phyloP scores from a whole-genome alignment of 1,284 basidiomycete species.

The Mycosarcoma maydis region DNA sequence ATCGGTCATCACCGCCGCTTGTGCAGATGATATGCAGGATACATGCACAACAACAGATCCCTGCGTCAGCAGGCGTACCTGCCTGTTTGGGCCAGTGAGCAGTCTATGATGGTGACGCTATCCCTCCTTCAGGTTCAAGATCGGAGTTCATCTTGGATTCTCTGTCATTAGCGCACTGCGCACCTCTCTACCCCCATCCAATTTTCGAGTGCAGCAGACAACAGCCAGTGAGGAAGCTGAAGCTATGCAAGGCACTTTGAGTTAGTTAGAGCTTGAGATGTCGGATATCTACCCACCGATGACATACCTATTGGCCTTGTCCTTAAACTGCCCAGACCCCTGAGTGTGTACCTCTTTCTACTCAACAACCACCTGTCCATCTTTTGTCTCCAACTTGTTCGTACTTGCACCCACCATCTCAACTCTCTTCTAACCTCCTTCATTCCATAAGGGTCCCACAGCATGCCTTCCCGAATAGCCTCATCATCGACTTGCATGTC shows the following conservation, averaged over 20 bases:
- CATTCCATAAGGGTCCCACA: not conserved
- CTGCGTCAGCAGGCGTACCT: constrained; percentile 11
- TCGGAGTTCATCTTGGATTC: constrained; percentile 15
- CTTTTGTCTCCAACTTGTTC: no score
- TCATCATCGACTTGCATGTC: constrained; percentile 15
- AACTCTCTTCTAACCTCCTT: no score
- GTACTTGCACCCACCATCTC: no score
- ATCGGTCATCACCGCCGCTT: constrained; percentile 25
- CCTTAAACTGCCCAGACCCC: constrained; percentile 6
- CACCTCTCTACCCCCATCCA: no score
- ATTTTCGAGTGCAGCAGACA: no score
- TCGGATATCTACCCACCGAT: not conserved
- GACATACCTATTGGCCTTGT: not conserved
- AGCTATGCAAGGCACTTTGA: not conserved
- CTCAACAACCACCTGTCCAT: no score
- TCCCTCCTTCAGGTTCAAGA: not conserved
- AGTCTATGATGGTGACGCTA: constrained; percentile 17
- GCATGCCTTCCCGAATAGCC: constrained; percentile 21
- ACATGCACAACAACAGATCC: constrained; percentile 15
- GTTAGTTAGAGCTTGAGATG: constrained; percentile 16
- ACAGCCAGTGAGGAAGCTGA: not conserved
- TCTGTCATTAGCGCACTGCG: no score
- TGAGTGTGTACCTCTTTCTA: no score
- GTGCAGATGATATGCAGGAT: constrained; percentile 18
- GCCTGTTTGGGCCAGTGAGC: constrained; percentile 21